Evolutionary conservation across 257 asterid genomes (phyloP), one percentile per base, ranked within the genome.

Genomic region (Parsonsia alboflavescens): DNA sequence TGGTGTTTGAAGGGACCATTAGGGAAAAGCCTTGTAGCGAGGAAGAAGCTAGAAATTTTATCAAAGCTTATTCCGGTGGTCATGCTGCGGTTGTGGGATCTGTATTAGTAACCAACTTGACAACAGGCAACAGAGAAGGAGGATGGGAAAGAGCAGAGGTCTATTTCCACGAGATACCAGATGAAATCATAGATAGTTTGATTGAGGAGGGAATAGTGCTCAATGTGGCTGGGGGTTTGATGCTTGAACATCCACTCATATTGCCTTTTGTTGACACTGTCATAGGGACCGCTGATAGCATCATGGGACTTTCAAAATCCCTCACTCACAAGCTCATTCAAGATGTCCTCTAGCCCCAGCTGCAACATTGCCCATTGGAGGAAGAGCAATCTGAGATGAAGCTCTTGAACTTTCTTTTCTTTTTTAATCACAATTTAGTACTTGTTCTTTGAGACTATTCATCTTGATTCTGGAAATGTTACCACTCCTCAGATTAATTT

Each of bases 91-190:
- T 93, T 77, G 91, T 89, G 79, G 96, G 98, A 78, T 93, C 97
- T 12, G 86, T 93, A 19, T 79, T 87, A 41, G 91, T 91, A 71
- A 80, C 93, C 58, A 93, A 93, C 84, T 84, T 93, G 70, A 82
- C 74, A 62, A 88, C 91, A 19, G 97, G 98, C 52, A 77, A 70
- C 49, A 81, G 96, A 76, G 82, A 73, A 86, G 92, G 93, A 80
- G 96, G 90, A 71, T 93, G 91, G 91, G 97, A 91, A 72, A 82
- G 85, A 74, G 93, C 97, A 49, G 96, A 91, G 97, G 97, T 93
- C 77, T 89, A 93, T 85, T 89, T 89, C 78, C 92, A 87, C 48
- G 92, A 91, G 61, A 89, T 93, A 85, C 98, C 96, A 65, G 93
- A 87, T 79, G 90, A 93, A 62, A 85, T 91, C 65, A 79, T 86